Conservation (phyloP, 345 rosid species). For the Noccaea bulbosa region DNA sequence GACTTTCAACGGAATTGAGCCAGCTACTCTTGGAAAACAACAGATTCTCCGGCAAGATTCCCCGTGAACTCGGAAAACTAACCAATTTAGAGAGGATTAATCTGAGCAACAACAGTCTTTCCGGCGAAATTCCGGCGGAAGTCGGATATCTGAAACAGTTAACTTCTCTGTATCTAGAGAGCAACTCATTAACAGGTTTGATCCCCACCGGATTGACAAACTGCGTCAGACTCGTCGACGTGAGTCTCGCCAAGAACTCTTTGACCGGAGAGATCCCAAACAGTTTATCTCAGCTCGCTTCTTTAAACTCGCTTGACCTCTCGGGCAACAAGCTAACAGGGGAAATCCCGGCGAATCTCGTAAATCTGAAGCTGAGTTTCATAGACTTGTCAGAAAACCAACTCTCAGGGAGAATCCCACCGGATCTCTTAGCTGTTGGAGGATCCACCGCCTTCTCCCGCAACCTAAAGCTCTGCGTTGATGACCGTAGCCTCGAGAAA, state of each 20-base stretch:
- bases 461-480: slow-evolving; percentile 65
- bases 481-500: slow-evolving; percentile 36
- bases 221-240: slow-evolving; percentile 66
- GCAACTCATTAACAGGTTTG: slow-evolving; percentile 60
- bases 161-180: slow-evolving; percentile 71
- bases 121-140: slow-evolving; percentile 61
- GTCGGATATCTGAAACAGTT: slow-evolving; percentile 61
- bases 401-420: slow-evolving; percentile 65
- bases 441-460: slow-evolving; percentile 64
- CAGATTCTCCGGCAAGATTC: slow-evolving; percentile 68
- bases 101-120: slow-evolving; percentile 62
- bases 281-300: slow-evolving; percentile 50
- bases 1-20: slow-evolving; percentile 51
- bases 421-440: slow-evolving; percentile 66
- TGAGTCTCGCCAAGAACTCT: slow-evolving; percentile 73
- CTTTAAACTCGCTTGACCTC: slow-evolving; percentile 78
- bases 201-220: slow-evolving; percentile 60
- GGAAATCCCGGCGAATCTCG: slow-evolving; percentile 56
- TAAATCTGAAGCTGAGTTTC: slow-evolving; percentile 69
- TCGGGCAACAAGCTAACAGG: slow-evolving; percentile 72
- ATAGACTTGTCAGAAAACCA: slow-evolving; percentile 74
- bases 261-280: slow-evolving; percentile 62
- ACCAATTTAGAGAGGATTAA: slow-evolving; percentile 58
- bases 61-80: slow-evolving; percentile 62
- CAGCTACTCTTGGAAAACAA: slow-evolving; percentile 68